Base-by-base conservation (phyloP, 345 rosid genomes). In the Pseudoturritis turrita region DNA sequence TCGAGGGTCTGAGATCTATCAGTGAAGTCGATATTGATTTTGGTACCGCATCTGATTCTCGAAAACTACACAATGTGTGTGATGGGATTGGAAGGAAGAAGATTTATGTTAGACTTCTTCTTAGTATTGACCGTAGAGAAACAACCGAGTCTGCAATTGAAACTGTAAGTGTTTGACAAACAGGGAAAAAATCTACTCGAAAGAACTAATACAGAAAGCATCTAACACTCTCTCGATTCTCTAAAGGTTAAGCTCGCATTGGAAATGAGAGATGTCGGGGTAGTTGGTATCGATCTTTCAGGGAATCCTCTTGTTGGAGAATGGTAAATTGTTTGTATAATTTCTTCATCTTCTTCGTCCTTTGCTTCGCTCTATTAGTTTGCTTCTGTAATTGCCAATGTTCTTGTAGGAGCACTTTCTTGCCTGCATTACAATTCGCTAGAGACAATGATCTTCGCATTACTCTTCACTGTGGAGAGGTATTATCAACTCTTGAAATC, bases 391-490 rank as follows among this genome's bases (percentile, higher is more conserved):
- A 41, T 53, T n/a, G 52, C 18, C 22, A n/a, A 64, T 68, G 45
- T 62, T 59, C 51, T 40, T 77, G 70, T 80, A 89, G 98, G 97
- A 60, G 4, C 54, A 91, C 98, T 2, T 88, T 91, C 82, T 80
- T 89, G 73, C 98, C 97, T 33, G 96, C 98, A 7, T 79, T 95
- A 41, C 74, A 82, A 53, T 83, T 83, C 33, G 97, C 99, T 17
- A 77, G 79, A 80, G 89, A 88, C 71, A 90, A 83, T 65, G 97
- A 87, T 57, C 94, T 95, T 62, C 58, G 70, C 56, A 76, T 88
- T 64, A 89, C 98, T 75, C 96, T 95, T 82, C 99, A 95, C 69
- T 91, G 97, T 66, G 98, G 99, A 75, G 99, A 95, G 96, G 97
- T 95, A 72, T 56, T 69, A 33, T 8, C 37, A 39, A 31, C 11